Conservation (phyloP, 768 basidiomycete species). For the Heimioporus sp. region DNA sequence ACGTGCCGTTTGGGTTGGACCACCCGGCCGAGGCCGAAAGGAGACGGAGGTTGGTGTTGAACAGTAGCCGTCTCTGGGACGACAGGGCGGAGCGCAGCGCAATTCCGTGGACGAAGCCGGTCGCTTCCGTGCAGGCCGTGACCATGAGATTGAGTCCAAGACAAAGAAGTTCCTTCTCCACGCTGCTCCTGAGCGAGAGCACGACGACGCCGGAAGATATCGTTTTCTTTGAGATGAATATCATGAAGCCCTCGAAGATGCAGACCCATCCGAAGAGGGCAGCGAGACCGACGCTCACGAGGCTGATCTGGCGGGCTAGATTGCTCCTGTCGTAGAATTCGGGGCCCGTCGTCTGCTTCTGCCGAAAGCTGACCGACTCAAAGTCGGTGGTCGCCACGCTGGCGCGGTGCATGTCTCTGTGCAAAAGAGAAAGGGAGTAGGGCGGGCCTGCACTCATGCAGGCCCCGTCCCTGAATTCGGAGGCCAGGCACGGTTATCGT, state of each 20-base stretch:
- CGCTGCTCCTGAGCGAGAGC: constrained; percentile 7
- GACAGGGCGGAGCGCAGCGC: constrained; percentile 28
- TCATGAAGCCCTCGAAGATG: constrained; percentile 21
- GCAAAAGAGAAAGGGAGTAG: not conserved
- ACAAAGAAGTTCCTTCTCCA: constrained; percentile 20
- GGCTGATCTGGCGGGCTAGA: constrained; percentile 20
- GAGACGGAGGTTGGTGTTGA: constrained; percentile 31
- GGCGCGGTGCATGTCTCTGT: constrained; percentile 12
- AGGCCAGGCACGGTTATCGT: too few relatives aligned
- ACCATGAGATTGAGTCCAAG: constrained; percentile 29
- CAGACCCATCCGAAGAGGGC: constrained; percentile 22
- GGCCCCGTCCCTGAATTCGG: too few relatives aligned
- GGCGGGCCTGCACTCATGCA: not conserved
- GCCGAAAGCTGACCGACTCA: constrained; percentile 20
- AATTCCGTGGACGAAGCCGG: constrained; percentile 27
- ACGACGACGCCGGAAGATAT: constrained; percentile 26
- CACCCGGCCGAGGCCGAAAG: constrained; percentile 19
- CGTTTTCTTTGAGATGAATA: constrained; percentile 18
- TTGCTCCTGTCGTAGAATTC: constrained; percentile 30
- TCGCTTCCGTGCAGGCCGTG: constrained; percentile 28
- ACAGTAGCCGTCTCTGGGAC: constrained; percentile 21
- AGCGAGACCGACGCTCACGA: constrained; percentile 24
- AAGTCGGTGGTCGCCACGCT: constrained; percentile 15
- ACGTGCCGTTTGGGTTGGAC: constrained; percentile 23
- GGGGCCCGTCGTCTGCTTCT: constrained; percentile 20